Evolutionary conservation across 352 stramenopile genomes (phyloP), one percentile per base, ranked within the genome.

Genomic region (Lagenidium giganteum): DNA sequence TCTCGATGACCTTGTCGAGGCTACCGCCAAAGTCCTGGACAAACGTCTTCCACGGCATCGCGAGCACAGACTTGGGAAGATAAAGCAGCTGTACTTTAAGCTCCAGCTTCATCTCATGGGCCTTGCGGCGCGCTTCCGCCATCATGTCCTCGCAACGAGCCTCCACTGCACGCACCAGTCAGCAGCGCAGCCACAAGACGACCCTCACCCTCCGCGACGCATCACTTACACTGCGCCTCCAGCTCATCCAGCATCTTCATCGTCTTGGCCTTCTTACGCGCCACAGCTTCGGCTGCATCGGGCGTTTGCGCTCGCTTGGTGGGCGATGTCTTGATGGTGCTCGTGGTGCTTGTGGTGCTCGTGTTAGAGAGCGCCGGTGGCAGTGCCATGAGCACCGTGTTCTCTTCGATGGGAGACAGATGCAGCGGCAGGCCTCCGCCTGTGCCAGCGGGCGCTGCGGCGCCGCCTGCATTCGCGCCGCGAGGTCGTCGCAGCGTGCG

Each of bases 1-100:
- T 79, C 51, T 86, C 52, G 26, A 87, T 87, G 32, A 74, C 75
- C 47, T 83, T 86, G 41, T 79, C 60, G 21, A 91, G 57, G 44
- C 76, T 74, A 30, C 79, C 79, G 28, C 68, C 72, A 54, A 83
- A 89, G 51, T 89, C 73, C n/a, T 79, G 68, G 30, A 76, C 81
- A 49, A 91, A 87, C 29, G 68, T 87, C 51, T 81, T 83, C 76
- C 76, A 88, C 12, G 74, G 63, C 76, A 91, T 87, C 45, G 68
- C 60, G 20, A 73, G 76, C 52, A 91, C 76, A 5, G 72, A 63
- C 39, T 86, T 67, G 16, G 79, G 79, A 13, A 91, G 47, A 25
- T 66, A 85, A 45, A 89, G 65, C 57, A 91, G 61, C 62, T 91
- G 73, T 54, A 91, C 67, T 26, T 86, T 84, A 24, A 91, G 64